Conservation (phyloP, 768 basidiomycete species). For the Coprinopsis strossmayeri region DNA sequence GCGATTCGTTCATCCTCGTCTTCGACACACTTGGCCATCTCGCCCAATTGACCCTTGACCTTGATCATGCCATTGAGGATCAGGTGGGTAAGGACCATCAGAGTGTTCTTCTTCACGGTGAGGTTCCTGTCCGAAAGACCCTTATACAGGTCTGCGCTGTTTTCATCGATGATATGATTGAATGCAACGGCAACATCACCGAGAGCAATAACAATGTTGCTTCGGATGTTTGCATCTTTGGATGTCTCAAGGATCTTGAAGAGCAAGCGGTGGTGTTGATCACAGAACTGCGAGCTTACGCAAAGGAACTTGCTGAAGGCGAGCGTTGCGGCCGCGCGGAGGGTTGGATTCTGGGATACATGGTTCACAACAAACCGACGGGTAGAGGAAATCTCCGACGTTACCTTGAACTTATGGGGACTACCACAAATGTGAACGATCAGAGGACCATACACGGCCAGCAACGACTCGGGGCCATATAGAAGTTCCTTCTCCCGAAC, state of each 20-base stretch:
- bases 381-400: no score
- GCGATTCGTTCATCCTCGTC: slow-evolving; percentile 82
- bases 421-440: slow-evolving; percentile 86
- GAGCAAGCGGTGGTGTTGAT: slow-evolving; percentile 77
- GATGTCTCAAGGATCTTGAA: slow-evolving; percentile 95
- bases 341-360: slow-evolving; percentile 62
- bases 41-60: slow-evolving; percentile 97
- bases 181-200: slow-evolving; percentile 99
- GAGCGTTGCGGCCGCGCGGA: slow-evolving; percentile 82
- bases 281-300: slow-evolving; percentile 91
- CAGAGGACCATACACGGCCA: slow-evolving; percentile 85
- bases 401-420: slow-evolving; percentile 86
- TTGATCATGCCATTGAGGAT: slow-evolving; percentile 99
- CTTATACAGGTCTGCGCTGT: slow-evolving; percentile 91
- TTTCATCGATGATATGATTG: slow-evolving; percentile 95
- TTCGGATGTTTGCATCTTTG: slow-evolving; percentile 81
- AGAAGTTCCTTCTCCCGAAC: slow-evolving; percentile 85
- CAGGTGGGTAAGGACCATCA: slow-evolving; percentile 96
- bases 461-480: slow-evolving; percentile 73
- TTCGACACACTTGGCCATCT: slow-evolving; percentile 99
- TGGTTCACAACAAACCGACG: neutral
- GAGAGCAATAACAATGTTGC: slow-evolving; percentile 95
- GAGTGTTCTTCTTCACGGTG: slow-evolving; percentile 96
- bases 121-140: slow-evolving; percentile 84
- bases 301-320: slow-evolving; percentile 96